Evolutionary conservation across 306 rosid genomes (phyloP), one percentile per base, ranked within the genome.

Genomic region (Luffa acutangula): DNA sequence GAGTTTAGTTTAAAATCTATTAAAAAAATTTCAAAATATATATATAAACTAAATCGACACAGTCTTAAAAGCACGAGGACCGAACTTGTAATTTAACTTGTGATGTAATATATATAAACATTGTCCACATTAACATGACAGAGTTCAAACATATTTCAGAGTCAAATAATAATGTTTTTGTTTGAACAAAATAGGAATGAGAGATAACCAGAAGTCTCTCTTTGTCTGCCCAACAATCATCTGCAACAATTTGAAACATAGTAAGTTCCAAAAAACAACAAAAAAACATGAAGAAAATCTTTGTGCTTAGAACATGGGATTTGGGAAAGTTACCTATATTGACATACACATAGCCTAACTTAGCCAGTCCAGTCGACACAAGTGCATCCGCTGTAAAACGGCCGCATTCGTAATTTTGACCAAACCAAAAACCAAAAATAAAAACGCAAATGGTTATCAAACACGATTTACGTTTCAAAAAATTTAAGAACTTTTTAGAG

Each of bases 141-240:
- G 12, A 46, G 51, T 53, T 53, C 58, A 53, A 53, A 14, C 31
- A 25, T 5, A 46, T 17, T 54, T 15, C n/a, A 54, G 3, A n/a
- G 25, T 17, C 25, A n/a, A 54, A 15, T 17, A 54, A 17, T 54
- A 7, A 25, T 25, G 31, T 25, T 25, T 54, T 54, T n/a, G 8
- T 54, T 54, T 54, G 60, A 54, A 54, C 25, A 36, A 75, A 56
- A 74, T n/a, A 67, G 52, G 81, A 77, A 77, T 81, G 74, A 74
- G 73, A 84, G 39, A 37, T 77, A 52, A 93, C 98, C 98, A 57
- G 18, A 17, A 81, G 81, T 91, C 81, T 82, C 98, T 85, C 39
- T 15, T 75, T 59, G 2, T 3, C 0, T 18, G 91, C 90, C 98
- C 98, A 94, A 87, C 98, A 94, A 85, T 94, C 98, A 89, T 94